These are phyloP conservation scores for Xylariaceae sp. DNA, from an alignment of 2,329 filamentous ascomycete genomes.

Conservation along the genomic window DNA sequence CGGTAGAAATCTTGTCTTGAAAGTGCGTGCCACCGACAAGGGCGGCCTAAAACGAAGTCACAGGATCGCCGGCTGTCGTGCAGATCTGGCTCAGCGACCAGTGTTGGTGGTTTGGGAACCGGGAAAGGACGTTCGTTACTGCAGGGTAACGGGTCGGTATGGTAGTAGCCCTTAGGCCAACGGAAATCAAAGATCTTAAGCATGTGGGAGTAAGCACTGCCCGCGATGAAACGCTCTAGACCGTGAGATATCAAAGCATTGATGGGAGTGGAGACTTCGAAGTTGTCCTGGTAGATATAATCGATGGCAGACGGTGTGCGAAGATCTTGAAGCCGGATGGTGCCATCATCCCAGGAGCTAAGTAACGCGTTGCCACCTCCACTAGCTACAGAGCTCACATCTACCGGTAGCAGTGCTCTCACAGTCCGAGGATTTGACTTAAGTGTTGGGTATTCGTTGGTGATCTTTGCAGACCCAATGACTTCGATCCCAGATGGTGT, in stretches of 20 bases:
- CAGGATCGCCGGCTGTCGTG: constrained; percentile 26
- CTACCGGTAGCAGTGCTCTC: constrained; percentile 43
- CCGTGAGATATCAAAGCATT: constrained; percentile 47
- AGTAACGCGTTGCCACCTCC: constrained; percentile 39
- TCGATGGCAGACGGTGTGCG: constrained; percentile 44
- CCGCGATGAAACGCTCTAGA: constrained; percentile 46
- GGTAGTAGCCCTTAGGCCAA: constrained; percentile 42
- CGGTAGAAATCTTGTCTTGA: constrained; percentile 40
- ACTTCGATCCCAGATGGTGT: constrained; percentile 41
- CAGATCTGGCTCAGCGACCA: constrained; percentile 14
- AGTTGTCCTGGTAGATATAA: constrained; percentile 48
- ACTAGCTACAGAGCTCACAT: constrained; percentile 25
- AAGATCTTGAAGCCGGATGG: constrained; percentile 45
- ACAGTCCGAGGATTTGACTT: constrained; percentile 30
- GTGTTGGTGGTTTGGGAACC: constrained; percentile 22
- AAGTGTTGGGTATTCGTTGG: constrained; percentile 20
- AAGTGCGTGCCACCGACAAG: constrained; percentile 45
- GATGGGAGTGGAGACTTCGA: constrained; percentile 41
- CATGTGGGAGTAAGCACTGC: constrained; percentile 38
- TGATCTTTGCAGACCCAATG: constrained; percentile 30
- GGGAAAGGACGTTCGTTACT: constrained; percentile 32
- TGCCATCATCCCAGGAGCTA: constrained; percentile 51
- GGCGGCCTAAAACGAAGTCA: constrained; percentile 24
- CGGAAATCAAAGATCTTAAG: constrained; percentile 53
- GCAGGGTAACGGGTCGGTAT: constrained; percentile 46